Percentiles rank a stretch among this genome's conserved stretches.
Conservation (phyloP, 2,329 filamentous ascomycete genomes). For the Epichloe sp. region DNA sequence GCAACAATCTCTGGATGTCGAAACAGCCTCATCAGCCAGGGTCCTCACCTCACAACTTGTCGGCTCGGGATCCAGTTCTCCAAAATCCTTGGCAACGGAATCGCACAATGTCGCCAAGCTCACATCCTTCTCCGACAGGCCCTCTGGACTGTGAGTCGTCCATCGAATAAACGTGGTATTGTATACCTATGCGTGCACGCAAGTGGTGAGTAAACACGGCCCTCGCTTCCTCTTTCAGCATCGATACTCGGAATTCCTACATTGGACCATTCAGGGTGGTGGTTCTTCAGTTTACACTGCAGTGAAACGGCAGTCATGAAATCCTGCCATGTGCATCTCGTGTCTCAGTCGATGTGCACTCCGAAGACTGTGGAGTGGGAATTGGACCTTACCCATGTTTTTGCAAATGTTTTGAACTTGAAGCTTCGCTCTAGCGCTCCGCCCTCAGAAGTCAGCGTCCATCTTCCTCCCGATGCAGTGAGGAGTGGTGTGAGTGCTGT, state of each 20-base stretch:
- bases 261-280: constrained; percentile 69
- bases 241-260: constrained; percentile 27
- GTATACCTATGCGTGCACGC: constrained; percentile 38
- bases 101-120: constrained; percentile 51
- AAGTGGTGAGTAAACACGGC: neutral
- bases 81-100: constrained; percentile 39
- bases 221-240: neutral
- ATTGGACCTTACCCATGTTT: constrained; percentile 43
- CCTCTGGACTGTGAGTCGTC: constrained; percentile 57
- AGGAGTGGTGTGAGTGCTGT: constrained; percentile 27
- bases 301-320: constrained; percentile 63
- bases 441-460: constrained; percentile 37
- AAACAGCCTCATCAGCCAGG: constrained; percentile 33
- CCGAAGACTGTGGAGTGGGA: neutral
- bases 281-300: constrained; percentile 53
- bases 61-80: constrained; percentile 32
- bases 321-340: constrained; percentile 30
- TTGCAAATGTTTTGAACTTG: constrained; percentile 51
- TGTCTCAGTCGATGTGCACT: neutral
- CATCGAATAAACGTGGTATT: constrained; percentile 58
- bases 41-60: constrained; percentile 24
- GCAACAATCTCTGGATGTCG: constrained; percentile 40
- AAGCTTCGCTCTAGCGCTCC: constrained; percentile 46
- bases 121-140: constrained; percentile 52
- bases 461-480: constrained; percentile 27